Base-by-base conservation (phyloP, 306 rosid genomes). In the Inga laurina region DNA sequence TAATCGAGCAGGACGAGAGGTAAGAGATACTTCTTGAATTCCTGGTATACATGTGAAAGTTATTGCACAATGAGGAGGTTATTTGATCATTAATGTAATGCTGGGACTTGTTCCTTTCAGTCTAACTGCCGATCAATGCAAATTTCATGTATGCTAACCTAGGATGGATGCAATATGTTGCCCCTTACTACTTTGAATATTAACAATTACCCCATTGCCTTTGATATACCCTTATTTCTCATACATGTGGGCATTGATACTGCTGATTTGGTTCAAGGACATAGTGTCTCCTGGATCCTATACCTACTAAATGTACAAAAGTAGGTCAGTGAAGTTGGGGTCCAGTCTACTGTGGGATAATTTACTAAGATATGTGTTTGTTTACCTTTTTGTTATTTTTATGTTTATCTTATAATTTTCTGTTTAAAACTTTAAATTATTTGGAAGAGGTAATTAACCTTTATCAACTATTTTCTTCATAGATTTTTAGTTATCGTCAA, bases 1-100 rank as follows among this genome's bases (percentile, higher is more conserved):
- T 81, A 94, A 98, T 54, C 99, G 99, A 34, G 97, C 99, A 81
- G 94, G 99, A 87, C 90, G 99, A 84, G 99, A 97, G 99, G 99
- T 91, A 84, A 91, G 94, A 46, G 79, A 34, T 22, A 56, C 72
- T 77, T 68, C 44, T 70, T 37, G 27, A 66, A 18, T 67, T 77
- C 73, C 56, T 76, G 57, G 74, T 86, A 75, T 4, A 56, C 76
- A 43, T 72, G 71, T 22, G 48, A 68, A 68, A 72, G 61, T 61
- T 71, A n/a, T n/a, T 75, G 24, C 46, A 49, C 44, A 69, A 51
- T n/a, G 24, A 76, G 77, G 51, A 32, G 34, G 41, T 57, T 70
- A 71, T 70, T 54, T 75, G 62, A 62, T 56, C 39, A n/a, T 72
- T 45, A 44, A 69, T 10, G 34, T 19, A 71, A 77, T 71, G 6